These are phyloP conservation scores for Margaritispora aquatica DNA, from an alignment of 495 filamentous ascomycete species.

Conservation along the genomic window DNA sequence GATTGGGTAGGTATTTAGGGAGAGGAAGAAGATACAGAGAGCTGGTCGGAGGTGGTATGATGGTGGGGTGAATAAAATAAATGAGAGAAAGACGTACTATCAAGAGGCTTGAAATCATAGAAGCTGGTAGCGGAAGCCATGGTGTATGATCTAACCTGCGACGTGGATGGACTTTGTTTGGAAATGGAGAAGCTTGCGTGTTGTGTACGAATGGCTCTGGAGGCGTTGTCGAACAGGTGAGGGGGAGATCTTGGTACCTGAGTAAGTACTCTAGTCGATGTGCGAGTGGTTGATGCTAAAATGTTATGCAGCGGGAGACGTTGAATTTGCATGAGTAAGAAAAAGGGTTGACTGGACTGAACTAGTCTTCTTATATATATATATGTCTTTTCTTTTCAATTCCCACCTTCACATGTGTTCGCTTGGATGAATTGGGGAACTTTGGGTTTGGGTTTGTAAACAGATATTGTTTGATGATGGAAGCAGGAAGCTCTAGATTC, in stretches of 20 bases:
- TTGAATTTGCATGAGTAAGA: not conserved
- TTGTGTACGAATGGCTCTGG: not conserved
- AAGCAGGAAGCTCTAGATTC: not conserved
- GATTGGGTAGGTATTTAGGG: not conserved
- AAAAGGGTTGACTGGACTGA: too few relatives aligned
- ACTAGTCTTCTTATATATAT: too few relatives aligned
- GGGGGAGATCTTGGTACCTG: not conserved
- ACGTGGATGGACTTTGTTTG: not conserved
- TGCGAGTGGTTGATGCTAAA: not conserved
- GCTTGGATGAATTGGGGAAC: not conserved
- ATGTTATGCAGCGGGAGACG: not conserved
- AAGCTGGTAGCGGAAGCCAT: conserved; percentile 89
- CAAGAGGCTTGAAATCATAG: conserved; percentile 83
- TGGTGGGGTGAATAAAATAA: too few relatives aligned
- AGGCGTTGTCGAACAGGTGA: conserved; percentile 1
- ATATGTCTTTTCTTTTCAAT: not conserved
- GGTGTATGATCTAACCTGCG: conserved; percentile 27
- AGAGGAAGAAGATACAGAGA: conserved; percentile 19
- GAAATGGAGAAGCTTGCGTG: not conserved
- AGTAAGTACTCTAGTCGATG: not conserved
- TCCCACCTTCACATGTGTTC: not conserved
- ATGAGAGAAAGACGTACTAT: too few relatives aligned
- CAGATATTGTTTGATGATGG: not conserved
- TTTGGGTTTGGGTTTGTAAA: too few relatives aligned
- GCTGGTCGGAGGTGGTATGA: not conserved